phyloP scores from a whole-genome alignment of 805 yeast species.

The Pichia scutulata region DNA sequence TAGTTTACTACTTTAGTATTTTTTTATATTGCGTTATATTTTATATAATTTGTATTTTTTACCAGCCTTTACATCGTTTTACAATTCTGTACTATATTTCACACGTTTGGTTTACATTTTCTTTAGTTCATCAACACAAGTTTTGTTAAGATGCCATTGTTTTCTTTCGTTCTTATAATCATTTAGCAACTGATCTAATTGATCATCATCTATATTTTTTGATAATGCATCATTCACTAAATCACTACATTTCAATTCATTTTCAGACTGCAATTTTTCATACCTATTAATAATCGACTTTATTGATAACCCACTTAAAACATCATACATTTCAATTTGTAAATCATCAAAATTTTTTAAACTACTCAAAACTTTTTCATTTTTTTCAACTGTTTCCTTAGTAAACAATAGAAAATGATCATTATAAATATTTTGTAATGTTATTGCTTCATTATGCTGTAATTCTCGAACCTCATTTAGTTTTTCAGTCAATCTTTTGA shows the following conservation, averaged over 20 bases:
- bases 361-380: background rate
- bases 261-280: conserved; percentile 25
- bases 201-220: conserved; percentile 5
- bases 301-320: conserved; percentile 26
- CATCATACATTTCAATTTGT: conserved; percentile 26
- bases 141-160: conserved; percentile 3
- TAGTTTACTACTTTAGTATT: background rate
- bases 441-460: conserved; percentile 23
- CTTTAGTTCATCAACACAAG: background rate
- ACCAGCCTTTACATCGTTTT: background rate
- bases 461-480: conserved; percentile 30
- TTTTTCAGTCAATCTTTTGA: conserved; percentile 9
- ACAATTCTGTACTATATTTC: background rate
- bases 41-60: background rate
- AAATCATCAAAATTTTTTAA: conserved; percentile 17
- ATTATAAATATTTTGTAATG: conserved; percentile 23
- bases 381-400: background rate
- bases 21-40: background rate
- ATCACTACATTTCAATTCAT: conserved; percentile 13
- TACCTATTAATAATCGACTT: conserved; percentile 30
- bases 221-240: conserved; percentile 15
- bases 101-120: background rate
- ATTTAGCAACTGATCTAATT: background rate
- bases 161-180: background rate
- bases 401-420: conserved; percentile 15